Conservation (phyloP, 352 stramenopile species). For the Phytophthora agathidicida region DNA sequence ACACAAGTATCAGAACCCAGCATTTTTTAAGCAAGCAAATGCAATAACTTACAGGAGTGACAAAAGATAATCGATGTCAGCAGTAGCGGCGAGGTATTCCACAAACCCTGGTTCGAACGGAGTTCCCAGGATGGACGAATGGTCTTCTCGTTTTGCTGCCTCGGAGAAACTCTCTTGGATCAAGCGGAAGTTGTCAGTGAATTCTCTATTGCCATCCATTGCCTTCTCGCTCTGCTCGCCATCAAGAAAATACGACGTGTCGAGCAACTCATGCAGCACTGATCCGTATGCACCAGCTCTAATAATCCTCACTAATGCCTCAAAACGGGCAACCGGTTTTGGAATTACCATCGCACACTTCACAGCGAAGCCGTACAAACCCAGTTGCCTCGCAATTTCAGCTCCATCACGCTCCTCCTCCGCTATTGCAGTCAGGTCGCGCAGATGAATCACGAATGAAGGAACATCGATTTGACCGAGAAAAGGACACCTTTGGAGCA, state of each 20-base stretch:
- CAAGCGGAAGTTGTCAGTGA: conserved; percentile 44
- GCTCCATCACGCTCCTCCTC: conserved; percentile 17
- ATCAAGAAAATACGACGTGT: conserved; percentile 40
- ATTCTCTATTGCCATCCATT: conserved; percentile 15
- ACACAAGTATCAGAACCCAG: not conserved
- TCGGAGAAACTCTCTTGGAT: conserved; percentile 49
- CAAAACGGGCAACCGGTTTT: conserved; percentile 38
- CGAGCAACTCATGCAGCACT: conserved; percentile 46
- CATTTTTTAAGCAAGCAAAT: not conserved
- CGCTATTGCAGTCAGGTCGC: conserved; percentile 39
- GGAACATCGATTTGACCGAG: conserved; percentile 61
- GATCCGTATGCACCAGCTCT: conserved; percentile 47
- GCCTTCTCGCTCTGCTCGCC: conserved; percentile 8
- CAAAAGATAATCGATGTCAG: conserved; percentile 38
- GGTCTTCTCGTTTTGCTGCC: conserved; percentile 34
- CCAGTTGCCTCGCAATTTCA: conserved; percentile 20
- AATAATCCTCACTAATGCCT: conserved; percentile 50
- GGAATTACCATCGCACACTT: conserved; percentile 57
- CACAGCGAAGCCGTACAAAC: conserved; percentile 52
- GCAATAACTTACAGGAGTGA: conserved; percentile 32
- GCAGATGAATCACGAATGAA: conserved; percentile 53
- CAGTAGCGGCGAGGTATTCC: conserved; percentile 51
- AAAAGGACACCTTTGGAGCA: conserved; percentile 66
- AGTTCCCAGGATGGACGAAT: conserved; percentile 32
- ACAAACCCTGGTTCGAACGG: conserved; percentile 54